These are phyloP conservation scores for Apophysomyces sp. DNA, from an alignment of 371 early-diverging fungal genomes.

Conservation along the genomic window DNA sequence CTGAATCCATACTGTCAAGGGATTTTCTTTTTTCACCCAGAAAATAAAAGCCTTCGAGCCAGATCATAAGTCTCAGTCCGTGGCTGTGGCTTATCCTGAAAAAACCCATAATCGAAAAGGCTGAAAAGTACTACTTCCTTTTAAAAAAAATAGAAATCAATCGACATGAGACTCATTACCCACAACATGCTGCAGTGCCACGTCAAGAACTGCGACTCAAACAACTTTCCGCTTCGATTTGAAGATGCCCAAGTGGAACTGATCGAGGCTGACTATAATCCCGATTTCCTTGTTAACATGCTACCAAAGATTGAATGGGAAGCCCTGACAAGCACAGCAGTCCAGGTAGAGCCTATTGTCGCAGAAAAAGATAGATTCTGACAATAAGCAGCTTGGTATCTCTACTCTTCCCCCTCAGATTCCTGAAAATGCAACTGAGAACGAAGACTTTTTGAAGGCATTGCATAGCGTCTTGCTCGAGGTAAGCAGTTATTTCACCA, in stretches of 20 bases:
- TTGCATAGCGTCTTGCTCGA: slow-evolving; percentile 83
- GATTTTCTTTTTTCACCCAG: neutral
- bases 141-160: neutral
- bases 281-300: slow-evolving; percentile 82
- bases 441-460: slow-evolving; percentile 73
- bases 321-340: slow-evolving; percentile 75
- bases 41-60: too few relatives aligned
- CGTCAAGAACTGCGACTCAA: slow-evolving; percentile 87
- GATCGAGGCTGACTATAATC: slow-evolving; percentile 84
- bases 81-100: neutral
- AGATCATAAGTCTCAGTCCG: too few relatives aligned
- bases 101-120: neutral
- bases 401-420: slow-evolving; percentile 64
- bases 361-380: neutral
- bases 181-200: slow-evolving; percentile 99
- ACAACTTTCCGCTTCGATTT: slow-evolving; percentile 89
- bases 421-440: slow-evolving; percentile 70
- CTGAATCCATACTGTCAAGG: neutral
- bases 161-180: slow-evolving; percentile 85
- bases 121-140: neutral
- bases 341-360: slow-evolving; percentile 55
- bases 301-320: slow-evolving; percentile 84
- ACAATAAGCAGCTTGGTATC: slow-evolving; percentile 53
- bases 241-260: slow-evolving; percentile 82
- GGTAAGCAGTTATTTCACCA: slow-evolving; percentile 42